Percentiles rank a stretch among this genome's conserved stretches.
These are phyloP conservation scores for Seminavis robusta DNA, from an alignment of 108 stramenopile genomes.

Conservation along the genomic window DNA sequence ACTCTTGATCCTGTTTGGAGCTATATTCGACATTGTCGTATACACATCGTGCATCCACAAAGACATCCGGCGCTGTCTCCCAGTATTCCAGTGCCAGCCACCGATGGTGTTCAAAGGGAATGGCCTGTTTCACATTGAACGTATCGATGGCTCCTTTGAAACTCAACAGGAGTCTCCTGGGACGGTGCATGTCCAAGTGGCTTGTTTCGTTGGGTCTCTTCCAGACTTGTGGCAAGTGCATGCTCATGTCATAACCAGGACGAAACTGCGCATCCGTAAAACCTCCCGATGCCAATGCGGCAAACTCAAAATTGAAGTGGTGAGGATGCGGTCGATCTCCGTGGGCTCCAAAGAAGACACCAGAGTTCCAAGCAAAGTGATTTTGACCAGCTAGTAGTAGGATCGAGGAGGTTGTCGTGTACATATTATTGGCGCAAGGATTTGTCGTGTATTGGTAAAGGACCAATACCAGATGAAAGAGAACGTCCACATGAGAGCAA, in stretches of 20 bases:
- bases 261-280: constrained; percentile 15
- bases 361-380: no score
- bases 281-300: constrained; percentile 4
- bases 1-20: no score
- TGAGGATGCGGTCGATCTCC: no score
- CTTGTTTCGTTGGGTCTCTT: neutral
- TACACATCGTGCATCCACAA: constrained; percentile 19
- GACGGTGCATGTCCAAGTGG: neutral
- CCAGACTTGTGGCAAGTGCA: constrained; percentile 10
- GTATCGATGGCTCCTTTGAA: constrained; percentile 24
- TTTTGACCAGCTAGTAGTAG: no score
- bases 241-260: constrained; percentile 14
- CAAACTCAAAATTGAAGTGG: no score
- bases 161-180: constrained; percentile 2
- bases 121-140: no score
- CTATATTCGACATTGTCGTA: constrained; percentile 2
- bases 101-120: constrained; percentile 20
- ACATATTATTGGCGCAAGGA: no score
- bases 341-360: no score
- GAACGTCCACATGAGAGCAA: no score
- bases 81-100: constrained; percentile 27
- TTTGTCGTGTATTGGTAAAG: no score
- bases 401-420: no score
- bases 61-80: constrained; percentile 9
- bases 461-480: no score